phyloP scores from a whole-genome alignment of 2,329 filamentous ascomycete species.

The Aureobasidium zeae region DNA sequence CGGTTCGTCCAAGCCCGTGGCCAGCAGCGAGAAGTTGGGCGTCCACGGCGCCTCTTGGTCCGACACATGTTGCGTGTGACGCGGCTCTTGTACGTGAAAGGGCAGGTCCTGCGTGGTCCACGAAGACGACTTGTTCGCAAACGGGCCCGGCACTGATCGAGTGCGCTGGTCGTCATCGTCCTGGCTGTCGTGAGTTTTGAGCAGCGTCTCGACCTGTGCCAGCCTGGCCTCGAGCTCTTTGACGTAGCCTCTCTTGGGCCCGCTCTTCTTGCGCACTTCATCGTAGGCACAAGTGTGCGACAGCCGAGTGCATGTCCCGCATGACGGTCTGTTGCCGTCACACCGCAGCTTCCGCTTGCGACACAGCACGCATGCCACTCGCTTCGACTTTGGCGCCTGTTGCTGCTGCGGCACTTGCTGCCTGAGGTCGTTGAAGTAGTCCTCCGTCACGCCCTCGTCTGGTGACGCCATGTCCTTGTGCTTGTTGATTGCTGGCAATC shows the following conservation, averaged over 20 bases:
- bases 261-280: constrained; percentile 87
- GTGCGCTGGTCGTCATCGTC: constrained; percentile 18
- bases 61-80: background rate
- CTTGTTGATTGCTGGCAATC: too few species aligned
- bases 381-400: constrained; percentile 49
- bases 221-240: constrained; percentile 88
- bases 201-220: constrained; percentile 74
- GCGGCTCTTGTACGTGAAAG: constrained; percentile 6
- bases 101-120: constrained; percentile 7
- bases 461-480: constrained; percentile 15
- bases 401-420: constrained; percentile 34
- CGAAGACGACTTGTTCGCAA: background rate
- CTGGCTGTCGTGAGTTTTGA: constrained; percentile 57
- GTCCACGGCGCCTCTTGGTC: background rate
- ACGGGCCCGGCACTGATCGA: too few species aligned
- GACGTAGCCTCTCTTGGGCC: constrained; percentile 87
- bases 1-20: constrained; percentile 64
- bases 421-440: constrained; percentile 49
- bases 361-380: constrained; percentile 90
- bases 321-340: constrained; percentile 74
- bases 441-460: constrained; percentile 12
- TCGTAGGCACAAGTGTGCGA: constrained; percentile 85
- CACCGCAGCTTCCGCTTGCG: constrained; percentile 86
- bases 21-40: constrained; percentile 3
- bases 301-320: constrained; percentile 78